Evolutionary conservation across 2,329 filamentous ascomycete genomes (phyloP), one percentile per base, ranked within the genome.

Genomic region (Fonsecaea nubica): DNA sequence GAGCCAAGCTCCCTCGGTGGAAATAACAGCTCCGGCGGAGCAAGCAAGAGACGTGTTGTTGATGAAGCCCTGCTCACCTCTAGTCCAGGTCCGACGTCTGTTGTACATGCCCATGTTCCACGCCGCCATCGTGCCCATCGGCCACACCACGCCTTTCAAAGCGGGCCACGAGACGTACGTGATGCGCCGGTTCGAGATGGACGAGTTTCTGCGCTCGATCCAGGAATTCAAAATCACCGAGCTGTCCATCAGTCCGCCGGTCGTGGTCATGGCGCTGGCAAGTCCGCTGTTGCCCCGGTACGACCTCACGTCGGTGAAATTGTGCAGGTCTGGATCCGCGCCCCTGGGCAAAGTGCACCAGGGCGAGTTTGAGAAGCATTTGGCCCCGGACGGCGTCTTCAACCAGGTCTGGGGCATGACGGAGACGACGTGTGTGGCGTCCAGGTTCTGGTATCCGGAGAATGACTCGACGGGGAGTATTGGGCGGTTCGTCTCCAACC

Each of bases 101-200:
- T 81, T 69, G 80, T 77, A 62, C 78, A 58, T 84, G 33, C 84
- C 83, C 3, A 82, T 84, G 76, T 86, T 86, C 69, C 84, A 86
- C 72, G 78, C 80, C 1, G 84, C 84, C 68, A 80, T 80, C 3
- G 76, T 79, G 0, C 76, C 82, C 3, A 79, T 81, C 68, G 79
- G 80, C 32, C 76, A 82, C 63, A 74, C 83, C 53, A 80, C 80
- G 69, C 77, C 80, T n/a, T 75, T 83, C 3, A 78, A 80, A 18
- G 77, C 80, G 25, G 82, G 82, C 8, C 75, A 80, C 40, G 77
- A 77, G 6, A 77, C 80, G 5, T 85, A 82, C 1, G 86, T 94
- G 9, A 89, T 95, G 85, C 81, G 89, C 1, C 90, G 89, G 67
- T 97, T 97, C 76, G 77, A 81, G 30, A 68, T 78, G 8, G 73